Conservation (phyloP, 1,284 basidiomycete species). For the Cronartium ribicola region DNA sequence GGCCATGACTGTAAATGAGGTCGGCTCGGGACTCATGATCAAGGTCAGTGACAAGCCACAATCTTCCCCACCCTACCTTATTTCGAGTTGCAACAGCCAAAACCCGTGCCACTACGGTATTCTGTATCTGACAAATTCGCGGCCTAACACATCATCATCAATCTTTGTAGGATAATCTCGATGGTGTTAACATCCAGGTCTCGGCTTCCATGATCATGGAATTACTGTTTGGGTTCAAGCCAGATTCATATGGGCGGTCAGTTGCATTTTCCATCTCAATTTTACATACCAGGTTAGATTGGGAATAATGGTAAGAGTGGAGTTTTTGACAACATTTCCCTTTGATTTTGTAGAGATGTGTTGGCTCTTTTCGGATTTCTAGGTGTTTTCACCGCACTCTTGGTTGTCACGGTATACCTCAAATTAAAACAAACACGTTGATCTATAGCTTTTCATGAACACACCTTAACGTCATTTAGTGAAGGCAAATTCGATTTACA, state of each 20-base stretch:
- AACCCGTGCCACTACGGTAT: no score
- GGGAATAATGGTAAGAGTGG: neutral
- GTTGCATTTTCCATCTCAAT: slow-evolving; percentile 25
- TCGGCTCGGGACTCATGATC: slow-evolving; percentile 76
- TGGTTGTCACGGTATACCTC: slow-evolving; percentile 69
- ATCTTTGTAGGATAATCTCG: slow-evolving; percentile 59
- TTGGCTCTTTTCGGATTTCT: slow-evolving; percentile 78
- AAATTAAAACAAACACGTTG: slow-evolving; percentile 61
- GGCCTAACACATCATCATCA: no score
- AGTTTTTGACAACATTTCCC: neutral
- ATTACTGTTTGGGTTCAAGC: slow-evolving; percentile 73
- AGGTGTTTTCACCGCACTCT: slow-evolving; percentile 65
- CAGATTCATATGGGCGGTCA: slow-evolving; percentile 67
- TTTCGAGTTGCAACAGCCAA: no score
- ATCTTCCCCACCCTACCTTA: no score
- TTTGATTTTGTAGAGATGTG: slow-evolving; percentile 58
- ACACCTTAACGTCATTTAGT: no score
- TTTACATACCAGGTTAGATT: neutral
- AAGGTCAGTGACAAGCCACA: slow-evolving; percentile 45
- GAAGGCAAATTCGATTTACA: no score
- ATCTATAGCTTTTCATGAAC: neutral
- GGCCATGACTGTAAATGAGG: slow-evolving; percentile 76
- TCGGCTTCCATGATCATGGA: slow-evolving; percentile 78
- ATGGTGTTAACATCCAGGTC: slow-evolving; percentile 73
- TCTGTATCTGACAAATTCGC: no score